Conservation (phyloP, 2,329 filamentous ascomycete genomes). For the Trichophyton schoenleinii region DNA sequence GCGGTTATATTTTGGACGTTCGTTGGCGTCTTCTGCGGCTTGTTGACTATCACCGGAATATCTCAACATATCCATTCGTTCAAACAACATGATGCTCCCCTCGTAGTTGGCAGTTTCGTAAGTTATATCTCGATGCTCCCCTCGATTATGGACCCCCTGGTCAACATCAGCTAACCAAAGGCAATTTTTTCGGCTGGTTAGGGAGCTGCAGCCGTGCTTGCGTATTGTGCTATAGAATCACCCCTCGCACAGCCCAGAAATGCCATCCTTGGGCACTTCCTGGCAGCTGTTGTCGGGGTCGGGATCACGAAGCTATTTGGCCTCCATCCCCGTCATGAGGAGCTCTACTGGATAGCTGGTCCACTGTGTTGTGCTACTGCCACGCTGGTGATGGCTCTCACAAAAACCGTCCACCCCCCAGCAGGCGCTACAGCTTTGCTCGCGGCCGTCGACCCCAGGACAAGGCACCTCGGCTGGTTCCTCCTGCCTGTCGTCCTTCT, state of each 20-base stretch:
- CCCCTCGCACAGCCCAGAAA: slow-evolving; percentile 63
- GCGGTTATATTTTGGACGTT: slow-evolving; percentile 50
- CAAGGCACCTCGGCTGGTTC: slow-evolving; percentile 53
- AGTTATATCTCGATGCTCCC: slow-evolving; percentile 22
- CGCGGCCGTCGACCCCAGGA: slow-evolving; percentile 47
- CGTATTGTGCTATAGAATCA: slow-evolving; percentile 59
- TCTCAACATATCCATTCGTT: slow-evolving; percentile 45
- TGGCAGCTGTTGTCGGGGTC: slow-evolving; percentile 51
- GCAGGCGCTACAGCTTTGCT: slow-evolving; percentile 62
- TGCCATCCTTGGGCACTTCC: slow-evolving; percentile 52
- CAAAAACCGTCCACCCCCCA: slow-evolving; percentile 60
- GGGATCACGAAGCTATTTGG: slow-evolving; percentile 53
- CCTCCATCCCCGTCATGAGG: slow-evolving; percentile 35
- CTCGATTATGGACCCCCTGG: not conserved
- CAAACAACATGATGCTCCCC: slow-evolving; percentile 40
- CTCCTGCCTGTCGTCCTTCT: slow-evolving; percentile 52
- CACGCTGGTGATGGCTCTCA: slow-evolving; percentile 54
- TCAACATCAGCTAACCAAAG: not conserved
- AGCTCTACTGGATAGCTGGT: slow-evolving; percentile 51
- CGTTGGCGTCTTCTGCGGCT: slow-evolving; percentile 50
- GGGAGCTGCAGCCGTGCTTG: slow-evolving; percentile 64
- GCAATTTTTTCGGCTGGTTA: slow-evolving; percentile 19
- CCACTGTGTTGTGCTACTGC: slow-evolving; percentile 53
- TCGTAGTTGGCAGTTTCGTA: slow-evolving; percentile 60
- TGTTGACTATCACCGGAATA: slow-evolving; percentile 48